Percentiles rank a stretch among this genome's conserved stretches.
phyloP scores from a whole-genome alignment of 108 stramenopile species.

The Cyclotella choctawhatcheeana region DNA sequence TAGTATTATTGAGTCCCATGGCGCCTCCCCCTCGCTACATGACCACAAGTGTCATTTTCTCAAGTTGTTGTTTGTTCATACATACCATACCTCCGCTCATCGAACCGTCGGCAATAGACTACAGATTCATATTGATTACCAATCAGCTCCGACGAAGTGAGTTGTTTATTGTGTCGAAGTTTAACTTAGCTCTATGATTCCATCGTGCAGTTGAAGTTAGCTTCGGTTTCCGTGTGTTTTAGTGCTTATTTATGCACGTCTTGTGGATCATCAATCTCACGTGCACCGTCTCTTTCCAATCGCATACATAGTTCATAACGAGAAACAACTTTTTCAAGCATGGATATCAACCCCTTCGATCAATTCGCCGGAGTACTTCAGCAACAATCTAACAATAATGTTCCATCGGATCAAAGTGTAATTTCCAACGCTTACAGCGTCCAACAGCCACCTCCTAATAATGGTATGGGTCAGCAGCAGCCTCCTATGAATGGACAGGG shows the following conservation, averaged over 20 bases:
- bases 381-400: neutral
- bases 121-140: too few relatives aligned
- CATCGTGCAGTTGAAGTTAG: too few relatives aligned
- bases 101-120: too few relatives aligned
- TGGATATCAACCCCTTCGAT: slow-evolving; percentile 7
- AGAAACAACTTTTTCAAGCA: neutral
- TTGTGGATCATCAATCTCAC: too few relatives aligned
- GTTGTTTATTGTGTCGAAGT: too few relatives aligned
- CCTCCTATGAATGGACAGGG: neutral
- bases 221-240: too few relatives aligned
- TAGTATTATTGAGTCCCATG: neutral
- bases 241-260: too few relatives aligned
- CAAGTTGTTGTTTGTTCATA: too few relatives aligned
- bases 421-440: neutral
- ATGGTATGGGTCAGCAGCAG: slow-evolving; percentile 5
- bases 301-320: neutral
- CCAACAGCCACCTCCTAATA: neutral
- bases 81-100: too few relatives aligned
- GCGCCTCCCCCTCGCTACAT: neutral
- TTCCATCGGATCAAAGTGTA: too few relatives aligned
- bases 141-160: too few relatives aligned
- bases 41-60: neutral
- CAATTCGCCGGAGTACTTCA: neutral
- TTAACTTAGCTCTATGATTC: too few relatives aligned
- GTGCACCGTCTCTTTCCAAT: neutral